Conservation (phyloP, 139 green algal species). For the Chlamydomonas eustigma region DNA sequence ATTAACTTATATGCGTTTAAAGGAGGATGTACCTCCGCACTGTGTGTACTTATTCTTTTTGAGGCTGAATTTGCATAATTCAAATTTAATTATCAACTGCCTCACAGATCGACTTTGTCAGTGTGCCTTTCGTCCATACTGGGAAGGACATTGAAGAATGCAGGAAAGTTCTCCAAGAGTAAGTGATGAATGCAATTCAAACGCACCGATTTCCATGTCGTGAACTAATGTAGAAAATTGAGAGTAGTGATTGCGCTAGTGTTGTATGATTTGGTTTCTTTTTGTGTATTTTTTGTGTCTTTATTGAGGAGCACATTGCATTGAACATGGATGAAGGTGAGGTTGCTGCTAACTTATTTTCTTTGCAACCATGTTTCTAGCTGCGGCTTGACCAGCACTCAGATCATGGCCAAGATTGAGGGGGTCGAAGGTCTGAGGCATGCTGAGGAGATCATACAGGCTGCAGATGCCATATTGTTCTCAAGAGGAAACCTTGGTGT, state of each 20-base stretch:
- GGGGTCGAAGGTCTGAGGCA: slow-evolving; percentile 40
- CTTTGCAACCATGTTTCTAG: no score
- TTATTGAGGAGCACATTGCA: background rate
- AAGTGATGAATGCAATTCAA: no score
- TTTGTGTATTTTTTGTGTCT: no score
- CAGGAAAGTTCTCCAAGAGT: slow-evolving; percentile 16
- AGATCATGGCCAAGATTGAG: slow-evolving; percentile 85
- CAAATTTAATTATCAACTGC: background rate
- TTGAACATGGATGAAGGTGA: background rate
- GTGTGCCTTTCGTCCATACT: slow-evolving; percentile 49
- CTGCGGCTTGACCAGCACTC: slow-evolving; percentile 44
- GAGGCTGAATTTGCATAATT: background rate
- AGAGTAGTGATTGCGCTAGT: no score
- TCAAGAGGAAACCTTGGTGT: slow-evolving; percentile 82
- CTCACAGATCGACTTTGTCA: slow-evolving; percentile 57
- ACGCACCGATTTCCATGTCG: no score
- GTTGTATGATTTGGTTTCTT: no score
- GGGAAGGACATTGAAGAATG: slow-evolving; percentile 28
- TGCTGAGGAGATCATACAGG: slow-evolving; percentile 57
- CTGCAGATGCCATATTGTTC: slow-evolving; percentile 70
- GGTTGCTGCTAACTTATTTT: background rate
- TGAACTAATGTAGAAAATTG: no score
- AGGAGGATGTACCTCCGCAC: background rate
- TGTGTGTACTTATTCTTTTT: background rate
- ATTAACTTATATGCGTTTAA: no score